Evolutionary conservation across 1,284 basidiomycete genomes (phyloP).

Genomic region (Violaceomyces palustris): DNA sequence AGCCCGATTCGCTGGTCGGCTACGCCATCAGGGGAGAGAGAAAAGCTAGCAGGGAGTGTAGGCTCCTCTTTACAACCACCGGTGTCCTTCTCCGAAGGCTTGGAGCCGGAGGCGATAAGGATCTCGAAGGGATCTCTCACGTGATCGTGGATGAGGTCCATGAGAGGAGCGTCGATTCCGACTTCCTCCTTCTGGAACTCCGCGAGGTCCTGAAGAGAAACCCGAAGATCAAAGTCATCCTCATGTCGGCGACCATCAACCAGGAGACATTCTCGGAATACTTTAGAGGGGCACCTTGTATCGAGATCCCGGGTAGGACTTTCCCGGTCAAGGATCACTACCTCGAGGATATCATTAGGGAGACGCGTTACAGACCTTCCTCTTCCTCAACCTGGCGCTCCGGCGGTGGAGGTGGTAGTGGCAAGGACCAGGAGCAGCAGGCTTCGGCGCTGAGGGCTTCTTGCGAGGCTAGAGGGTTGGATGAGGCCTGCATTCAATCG

Average conservation of each 20-base stretch:
- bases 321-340: slow-evolving; percentile 49
- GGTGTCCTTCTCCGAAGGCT: slow-evolving; percentile 81
- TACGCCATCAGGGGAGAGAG: slow-evolving; percentile 89
- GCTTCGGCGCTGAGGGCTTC: slow-evolving; percentile 57
- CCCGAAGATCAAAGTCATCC: slow-evolving; percentile 69
- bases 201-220: slow-evolving; percentile 71
- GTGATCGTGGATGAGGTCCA: slow-evolving; percentile 91
- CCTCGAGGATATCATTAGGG: slow-evolving; percentile 41
- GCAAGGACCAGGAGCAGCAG: slow-evolving; percentile 48
- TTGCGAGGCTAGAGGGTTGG: slow-evolving; percentile 60
- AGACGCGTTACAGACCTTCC: slow-evolving; percentile 48
- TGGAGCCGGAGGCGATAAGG: slow-evolving; percentile 64
- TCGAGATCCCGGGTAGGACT: slow-evolving; percentile 70
- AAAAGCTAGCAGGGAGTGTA: slow-evolving; percentile 58
- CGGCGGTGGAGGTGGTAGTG: slow-evolving; percentile 31
- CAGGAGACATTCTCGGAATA: slow-evolving; percentile 32
- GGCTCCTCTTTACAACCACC: slow-evolving; percentile 84
- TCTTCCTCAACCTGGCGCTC: slow-evolving; percentile 12
- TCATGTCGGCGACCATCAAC: slow-evolving; percentile 49
- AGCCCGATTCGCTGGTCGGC: slow-evolving; percentile 60
- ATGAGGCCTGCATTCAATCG: slow-evolving; percentile 59
- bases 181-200: slow-evolving; percentile 79
- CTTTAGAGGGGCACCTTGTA: slow-evolving; percentile 64
- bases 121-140: slow-evolving; percentile 70
- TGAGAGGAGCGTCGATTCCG: slow-evolving; percentile 82